These are phyloP conservation scores for Leucaena leucocephala DNA, from an alignment of 306 rosid species.

Conservation along the genomic window DNA sequence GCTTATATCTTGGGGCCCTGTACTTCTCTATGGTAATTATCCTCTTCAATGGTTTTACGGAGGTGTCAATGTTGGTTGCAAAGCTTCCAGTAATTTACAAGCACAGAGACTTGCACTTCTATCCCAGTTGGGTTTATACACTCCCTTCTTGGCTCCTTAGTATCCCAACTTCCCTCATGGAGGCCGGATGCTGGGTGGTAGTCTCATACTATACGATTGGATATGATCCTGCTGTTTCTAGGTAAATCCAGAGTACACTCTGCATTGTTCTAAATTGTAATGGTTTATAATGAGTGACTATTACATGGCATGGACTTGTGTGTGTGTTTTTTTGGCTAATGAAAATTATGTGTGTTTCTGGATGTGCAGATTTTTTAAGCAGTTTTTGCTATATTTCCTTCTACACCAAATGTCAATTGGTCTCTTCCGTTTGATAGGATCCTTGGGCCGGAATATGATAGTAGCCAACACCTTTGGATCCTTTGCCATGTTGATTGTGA, in stretches of 20 bases:
- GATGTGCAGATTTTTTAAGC: no score
- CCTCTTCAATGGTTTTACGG: conserved; percentile 97
- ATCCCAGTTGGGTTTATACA: conserved; percentile 98
- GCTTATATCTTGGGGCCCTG: conserved; percentile 88
- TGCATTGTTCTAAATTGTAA: conserved; percentile 7
- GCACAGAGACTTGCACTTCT: conserved; percentile 95
- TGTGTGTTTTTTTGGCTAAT: no score
- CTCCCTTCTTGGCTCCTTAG: conserved; percentile 94
- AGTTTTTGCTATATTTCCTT: no score
- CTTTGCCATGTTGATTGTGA: conserved; percentile 97
- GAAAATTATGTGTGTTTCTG: no score
- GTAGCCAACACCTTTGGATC: conserved; percentile 98
- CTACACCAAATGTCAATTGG: conserved; percentile 80
- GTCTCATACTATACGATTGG: conserved; percentile 90
- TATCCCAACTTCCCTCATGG: conserved; percentile 81
- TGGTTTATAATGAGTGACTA: no score
- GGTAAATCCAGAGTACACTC: conserved; percentile 50
- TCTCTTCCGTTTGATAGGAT: conserved; percentile 96
- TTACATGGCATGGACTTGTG: no score
- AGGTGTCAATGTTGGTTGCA: conserved; percentile 96
- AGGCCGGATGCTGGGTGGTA: conserved; percentile 94
- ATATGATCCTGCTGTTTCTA: conserved; percentile 83
- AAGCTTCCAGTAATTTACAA: conserved; percentile 98
- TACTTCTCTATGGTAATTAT: conserved; percentile 95
- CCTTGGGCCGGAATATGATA: conserved; percentile 96